phyloP scores from a whole-genome alignment of 257 asterid genomes.

The Handroanthus guayacan region DNA sequence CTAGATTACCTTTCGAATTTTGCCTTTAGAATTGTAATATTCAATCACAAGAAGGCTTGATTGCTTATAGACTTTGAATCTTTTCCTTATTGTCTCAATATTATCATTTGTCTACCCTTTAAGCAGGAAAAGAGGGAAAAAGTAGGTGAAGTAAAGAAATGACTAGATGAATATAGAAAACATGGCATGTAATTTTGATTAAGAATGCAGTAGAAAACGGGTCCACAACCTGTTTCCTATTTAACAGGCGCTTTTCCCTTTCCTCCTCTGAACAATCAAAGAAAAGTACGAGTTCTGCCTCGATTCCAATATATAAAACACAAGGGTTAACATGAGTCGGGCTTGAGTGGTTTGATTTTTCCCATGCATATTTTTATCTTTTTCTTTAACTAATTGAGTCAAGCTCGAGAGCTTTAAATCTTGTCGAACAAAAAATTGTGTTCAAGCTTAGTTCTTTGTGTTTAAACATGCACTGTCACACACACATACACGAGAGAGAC shows the following conservation, averaged over 20 bases:
- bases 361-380: too few species aligned
- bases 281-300: slow-evolving; percentile 70
- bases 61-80: slow-evolving; percentile 58
- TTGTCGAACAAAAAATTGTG: too few species aligned
- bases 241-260: slow-evolving; percentile 58
- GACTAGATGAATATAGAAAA: not conserved
- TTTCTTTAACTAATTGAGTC: too few species aligned
- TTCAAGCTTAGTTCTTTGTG: too few species aligned
- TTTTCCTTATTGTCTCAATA: slow-evolving; percentile 58
- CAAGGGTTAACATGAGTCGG: not conserved
- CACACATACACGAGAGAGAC: not conserved
- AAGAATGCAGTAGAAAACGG: not conserved
- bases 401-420: too few species aligned
- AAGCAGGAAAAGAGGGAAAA: slow-evolving; percentile 13
- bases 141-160: slow-evolving; percentile 9
- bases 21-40: slow-evolving; percentile 63
- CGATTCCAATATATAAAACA: slow-evolving; percentile 58
- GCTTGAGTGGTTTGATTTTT: too few species aligned
- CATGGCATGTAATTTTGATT: not conserved
- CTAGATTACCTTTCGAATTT: slow-evolving; percentile 56
- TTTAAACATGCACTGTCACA: too few species aligned
- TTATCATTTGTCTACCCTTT: slow-evolving; percentile 69
- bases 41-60: slow-evolving; percentile 67
- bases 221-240: slow-evolving; percentile 57
- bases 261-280: slow-evolving; percentile 69